These are phyloP conservation scores for Sugiyamaella japonica DNA, from an alignment of 1,139 yeast genomes.

Conservation along the genomic window DNA sequence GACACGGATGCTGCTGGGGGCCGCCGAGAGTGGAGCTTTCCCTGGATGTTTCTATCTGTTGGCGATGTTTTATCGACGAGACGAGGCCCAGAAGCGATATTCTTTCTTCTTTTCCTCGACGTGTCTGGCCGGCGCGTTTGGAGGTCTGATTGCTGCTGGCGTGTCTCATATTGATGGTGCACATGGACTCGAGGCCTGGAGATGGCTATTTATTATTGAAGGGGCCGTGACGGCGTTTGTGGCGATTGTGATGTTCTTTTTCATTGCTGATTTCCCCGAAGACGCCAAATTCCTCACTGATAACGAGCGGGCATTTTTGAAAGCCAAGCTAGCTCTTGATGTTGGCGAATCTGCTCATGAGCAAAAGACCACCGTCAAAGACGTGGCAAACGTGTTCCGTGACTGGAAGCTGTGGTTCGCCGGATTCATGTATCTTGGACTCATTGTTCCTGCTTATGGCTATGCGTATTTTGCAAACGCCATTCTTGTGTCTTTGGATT, in stretches of 20 bases:
- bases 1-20: slow-evolving; percentile 63
- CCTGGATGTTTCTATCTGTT: slow-evolving; percentile 72
- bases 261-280: slow-evolving; percentile 75
- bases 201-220: slow-evolving; percentile 73
- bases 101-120: slow-evolving; percentile 69
- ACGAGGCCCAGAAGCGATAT: slow-evolving; percentile 68
- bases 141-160: slow-evolving; percentile 72
- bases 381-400: slow-evolving; percentile 38
- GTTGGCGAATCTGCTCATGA: slow-evolving; percentile 46
- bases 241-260: slow-evolving; percentile 60
- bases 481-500: slow-evolving; percentile 58
- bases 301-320: slow-evolving; percentile 45
- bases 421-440: slow-evolving; percentile 61
- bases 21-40: slow-evolving; percentile 68
- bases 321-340: slow-evolving; percentile 48
- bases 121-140: slow-evolving; percentile 76
- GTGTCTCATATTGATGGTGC: slow-evolving; percentile 52
- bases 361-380: slow-evolving; percentile 36
- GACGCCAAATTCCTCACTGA: slow-evolving; percentile 50
- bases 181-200: slow-evolving; percentile 59
- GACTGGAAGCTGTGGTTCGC: slow-evolving; percentile 54
- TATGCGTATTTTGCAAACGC: slow-evolving; percentile 71
- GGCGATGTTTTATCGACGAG: slow-evolving; percentile 53
- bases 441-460: slow-evolving; percentile 67
- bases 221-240: slow-evolving; percentile 68